Conservation (phyloP, 2,329 filamentous ascomycete species). For the Emergomyces orientalis region DNA sequence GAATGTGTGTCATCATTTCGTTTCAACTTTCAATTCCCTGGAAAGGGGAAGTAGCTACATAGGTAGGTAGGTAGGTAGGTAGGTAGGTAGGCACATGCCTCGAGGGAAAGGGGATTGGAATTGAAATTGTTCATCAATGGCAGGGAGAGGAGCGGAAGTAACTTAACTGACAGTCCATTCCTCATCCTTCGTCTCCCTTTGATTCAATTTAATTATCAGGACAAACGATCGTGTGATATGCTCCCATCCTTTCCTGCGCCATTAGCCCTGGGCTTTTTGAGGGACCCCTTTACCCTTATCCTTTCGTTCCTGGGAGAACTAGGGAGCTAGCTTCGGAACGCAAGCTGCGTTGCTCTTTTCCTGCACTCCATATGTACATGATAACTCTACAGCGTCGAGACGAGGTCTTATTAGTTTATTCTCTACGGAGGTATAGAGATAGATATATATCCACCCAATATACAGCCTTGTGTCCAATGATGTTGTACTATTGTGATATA, state of each 20-base stretch:
- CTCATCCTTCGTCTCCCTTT: neutral
- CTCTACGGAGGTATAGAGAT: neutral
- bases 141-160: neutral
- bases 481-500: neutral
- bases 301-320: neutral
- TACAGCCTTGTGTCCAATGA: neutral
- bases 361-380: neutral
- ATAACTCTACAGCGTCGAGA: neutral
- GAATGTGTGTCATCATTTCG: neutral
- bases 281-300: neutral
- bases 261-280: neutral
- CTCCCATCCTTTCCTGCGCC: neutral
- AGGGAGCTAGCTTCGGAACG: neutral
- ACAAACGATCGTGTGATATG: neutral
- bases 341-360: neutral
- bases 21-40: neutral
- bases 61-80: neutral
- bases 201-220: neutral
- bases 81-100: neutral
- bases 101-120: neutral
- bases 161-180: neutral
- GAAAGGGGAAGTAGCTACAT: neutral
- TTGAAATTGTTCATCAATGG: neutral
- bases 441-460: neutral
- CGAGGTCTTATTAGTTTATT: neutral